phyloP scores from a whole-genome alignment of 805 yeast species.

The Saccharomycopsis lassenensis region DNA sequence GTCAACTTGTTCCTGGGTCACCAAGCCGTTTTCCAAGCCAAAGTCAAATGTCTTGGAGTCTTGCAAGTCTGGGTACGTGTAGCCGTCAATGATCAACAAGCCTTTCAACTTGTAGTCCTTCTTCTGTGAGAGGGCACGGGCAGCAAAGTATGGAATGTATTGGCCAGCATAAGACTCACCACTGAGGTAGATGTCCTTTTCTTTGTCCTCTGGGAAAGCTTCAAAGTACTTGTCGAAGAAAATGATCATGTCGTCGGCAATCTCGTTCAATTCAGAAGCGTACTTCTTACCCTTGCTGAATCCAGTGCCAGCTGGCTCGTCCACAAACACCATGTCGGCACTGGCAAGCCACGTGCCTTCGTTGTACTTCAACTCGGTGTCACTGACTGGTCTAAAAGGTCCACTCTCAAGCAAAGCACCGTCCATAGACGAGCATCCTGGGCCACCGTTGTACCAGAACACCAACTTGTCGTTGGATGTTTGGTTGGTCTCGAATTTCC shows the following conservation, averaged over 20 bases:
- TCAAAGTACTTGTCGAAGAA: conserved; percentile 60
- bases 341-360: conserved; percentile 75
- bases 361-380: conserved; percentile 41
- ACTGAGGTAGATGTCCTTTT: conserved; percentile 62
- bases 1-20: conserved; percentile 1
- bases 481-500: conserved; percentile 44
- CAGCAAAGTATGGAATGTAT: conserved; percentile 81
- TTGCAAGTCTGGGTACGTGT: conserved; percentile 85
- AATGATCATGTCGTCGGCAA: conserved; percentile 48
- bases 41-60: conserved; percentile 20
- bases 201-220: conserved; percentile 60
- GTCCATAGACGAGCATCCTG: conserved; percentile 97
- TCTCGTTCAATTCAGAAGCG: conserved; percentile 42
- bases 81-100: conserved; percentile 80
- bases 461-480: conserved; percentile 38
- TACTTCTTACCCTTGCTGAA: conserved; percentile 56
- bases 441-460: conserved; percentile 96
- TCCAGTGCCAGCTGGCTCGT: conserved; percentile 94
- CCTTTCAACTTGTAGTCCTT: conserved; percentile 44
- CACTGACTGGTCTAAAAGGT: conserved; percentile 55
- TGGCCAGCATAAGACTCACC: conserved; percentile 98
- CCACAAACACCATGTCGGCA: conserved; percentile 75
- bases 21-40: conserved; percentile 11
- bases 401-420: conserved; percentile 92
- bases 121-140: too few species aligned